phyloP scores from a whole-genome alignment of 768 basidiomycete genomes.

The Tubosaeta brunneosetosa region DNA sequence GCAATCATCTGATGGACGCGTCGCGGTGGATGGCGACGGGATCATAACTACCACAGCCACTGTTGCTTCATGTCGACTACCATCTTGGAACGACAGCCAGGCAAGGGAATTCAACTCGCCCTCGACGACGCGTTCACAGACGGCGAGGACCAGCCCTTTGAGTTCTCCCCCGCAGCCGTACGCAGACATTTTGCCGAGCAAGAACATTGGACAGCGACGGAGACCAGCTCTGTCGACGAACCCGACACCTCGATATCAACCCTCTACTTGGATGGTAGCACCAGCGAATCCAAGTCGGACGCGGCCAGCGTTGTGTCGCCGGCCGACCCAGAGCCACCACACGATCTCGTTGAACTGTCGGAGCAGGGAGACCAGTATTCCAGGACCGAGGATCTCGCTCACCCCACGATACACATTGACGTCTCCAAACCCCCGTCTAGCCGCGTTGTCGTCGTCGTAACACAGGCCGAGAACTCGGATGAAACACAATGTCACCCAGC shows the following conservation, averaged over 20 bases:
- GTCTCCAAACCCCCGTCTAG: conserved; percentile 33
- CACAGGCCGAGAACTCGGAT: not conserved
- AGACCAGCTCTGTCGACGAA: conserved; percentile 32
- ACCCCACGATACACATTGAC: conserved; percentile 44
- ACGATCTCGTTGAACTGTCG: conserved; percentile 25
- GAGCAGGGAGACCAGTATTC: not conserved
- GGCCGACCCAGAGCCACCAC: conserved; percentile 8
- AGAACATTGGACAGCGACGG: conserved; percentile 32
- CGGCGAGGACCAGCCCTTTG: conserved; percentile 42
- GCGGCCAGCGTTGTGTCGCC: conserved; percentile 21
- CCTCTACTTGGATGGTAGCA: conserved; percentile 45
- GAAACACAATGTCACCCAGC: not conserved
- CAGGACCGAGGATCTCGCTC: conserved; percentile 17
- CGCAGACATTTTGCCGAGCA: conserved; percentile 57
- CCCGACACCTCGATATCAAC: conserved; percentile 54
- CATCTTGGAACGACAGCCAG: conserved; percentile 20
- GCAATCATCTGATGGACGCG: conserved; percentile 60
- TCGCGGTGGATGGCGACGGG: not conserved
- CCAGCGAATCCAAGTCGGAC: conserved; percentile 8
- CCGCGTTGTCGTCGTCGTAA: conserved; percentile 22
- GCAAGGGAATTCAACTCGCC: conserved; percentile 32
- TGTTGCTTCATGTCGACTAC: conserved; percentile 14
- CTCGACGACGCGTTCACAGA: conserved; percentile 71
- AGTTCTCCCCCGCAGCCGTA: conserved; percentile 59
- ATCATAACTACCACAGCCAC: not conserved